Conservation (phyloP, 1,284 basidiomycete genomes). For the Ceratobasidium theobromae region DNA sequence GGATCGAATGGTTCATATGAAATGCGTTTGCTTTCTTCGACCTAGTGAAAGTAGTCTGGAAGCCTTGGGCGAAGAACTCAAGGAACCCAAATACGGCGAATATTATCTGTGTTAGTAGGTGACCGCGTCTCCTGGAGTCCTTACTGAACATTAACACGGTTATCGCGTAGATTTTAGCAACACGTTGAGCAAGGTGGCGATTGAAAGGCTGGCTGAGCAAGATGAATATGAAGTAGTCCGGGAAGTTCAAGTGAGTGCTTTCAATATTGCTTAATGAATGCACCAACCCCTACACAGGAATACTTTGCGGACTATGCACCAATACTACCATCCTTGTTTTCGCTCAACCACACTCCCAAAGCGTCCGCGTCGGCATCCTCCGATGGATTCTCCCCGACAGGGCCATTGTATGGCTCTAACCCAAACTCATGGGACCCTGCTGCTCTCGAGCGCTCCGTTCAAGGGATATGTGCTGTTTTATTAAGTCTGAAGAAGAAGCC, state of each 20-base stretch:
- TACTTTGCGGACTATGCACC: constrained; percentile 95
- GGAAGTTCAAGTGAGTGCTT: constrained; percentile 81
- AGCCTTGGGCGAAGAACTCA: constrained; percentile 80
- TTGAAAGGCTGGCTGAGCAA: constrained; percentile 90
- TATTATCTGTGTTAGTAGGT: constrained; percentile 97
- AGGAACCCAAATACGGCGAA: constrained; percentile 89
- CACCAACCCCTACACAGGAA: constrained; percentile 59
- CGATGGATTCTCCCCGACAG: constrained; percentile 46
- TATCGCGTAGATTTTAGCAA: constrained; percentile 86
- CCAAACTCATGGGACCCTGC: constrained; percentile 67
- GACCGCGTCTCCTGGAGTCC: constrained; percentile 36
- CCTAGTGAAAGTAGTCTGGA: constrained; percentile 79
- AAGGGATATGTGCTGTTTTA: constrained; percentile 84
- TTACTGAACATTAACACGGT: constrained; percentile 2
- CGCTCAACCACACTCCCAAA: constrained; percentile 73
- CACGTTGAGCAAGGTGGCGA: constrained; percentile 82
- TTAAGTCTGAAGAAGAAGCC: constrained; percentile 97
- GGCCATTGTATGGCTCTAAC: constrained; percentile 69
- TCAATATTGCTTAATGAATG: constrained; percentile 33
- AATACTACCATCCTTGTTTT: constrained; percentile 84
- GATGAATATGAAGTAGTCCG: constrained; percentile 96
- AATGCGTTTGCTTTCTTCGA: constrained; percentile 92
- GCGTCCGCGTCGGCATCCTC: constrained; percentile 16
- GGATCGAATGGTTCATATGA: constrained; percentile 92
- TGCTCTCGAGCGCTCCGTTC: constrained; percentile 76